phyloP scores from a whole-genome alignment of 2,329 filamentous ascomycete genomes.

The Volutella citrinella region DNA sequence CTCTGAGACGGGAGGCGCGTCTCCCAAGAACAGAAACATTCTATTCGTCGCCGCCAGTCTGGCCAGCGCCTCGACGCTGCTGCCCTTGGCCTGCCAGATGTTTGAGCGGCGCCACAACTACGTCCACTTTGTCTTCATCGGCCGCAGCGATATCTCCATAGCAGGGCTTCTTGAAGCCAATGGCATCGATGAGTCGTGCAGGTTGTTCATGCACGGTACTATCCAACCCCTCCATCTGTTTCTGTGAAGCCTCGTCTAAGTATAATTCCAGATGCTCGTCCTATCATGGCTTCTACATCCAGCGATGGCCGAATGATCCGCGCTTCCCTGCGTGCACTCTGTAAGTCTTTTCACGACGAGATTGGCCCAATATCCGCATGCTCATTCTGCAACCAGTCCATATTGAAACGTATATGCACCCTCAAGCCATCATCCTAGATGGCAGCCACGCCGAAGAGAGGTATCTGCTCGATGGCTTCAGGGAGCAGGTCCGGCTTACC shows the following conservation, averaged over 20 bases:
- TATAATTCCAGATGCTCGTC: conserved; percentile 62
- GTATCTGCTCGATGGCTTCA: conserved; percentile 63
- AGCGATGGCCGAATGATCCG: conserved; percentile 66
- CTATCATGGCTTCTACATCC: conserved; percentile 69
- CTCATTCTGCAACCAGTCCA: too few relatives aligned
- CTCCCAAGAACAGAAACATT: conserved; percentile 62
- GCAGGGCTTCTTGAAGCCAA: conserved; percentile 73
- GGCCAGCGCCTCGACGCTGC: conserved; percentile 66
- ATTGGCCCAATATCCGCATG: too few relatives aligned
- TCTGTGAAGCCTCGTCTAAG: conserved; percentile 10
- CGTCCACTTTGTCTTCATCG: conserved; percentile 80
- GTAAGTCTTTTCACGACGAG: too few relatives aligned
- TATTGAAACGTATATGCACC: conserved; percentile 70
- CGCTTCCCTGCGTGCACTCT: conserved; percentile 62
- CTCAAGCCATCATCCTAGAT: conserved; percentile 74
- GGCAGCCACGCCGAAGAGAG: conserved; percentile 62
- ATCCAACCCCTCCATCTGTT: conserved; percentile 4
- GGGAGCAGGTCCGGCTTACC: conserved; percentile 49
- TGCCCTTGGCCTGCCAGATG: conserved; percentile 89
- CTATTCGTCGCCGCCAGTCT: conserved; percentile 76
- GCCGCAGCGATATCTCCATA: conserved; percentile 66
- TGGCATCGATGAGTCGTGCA: conserved; percentile 70
- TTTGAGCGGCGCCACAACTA: conserved; percentile 62
- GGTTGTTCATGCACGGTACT: conserved; percentile 60
- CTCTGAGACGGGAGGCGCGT: conserved; percentile 48